A percentile compares a stretch with the other conserved stretches of the same genome.
Conservation (phyloP, 2,329 filamentous ascomycete genomes). For the Fusarium tricinctum region DNA sequence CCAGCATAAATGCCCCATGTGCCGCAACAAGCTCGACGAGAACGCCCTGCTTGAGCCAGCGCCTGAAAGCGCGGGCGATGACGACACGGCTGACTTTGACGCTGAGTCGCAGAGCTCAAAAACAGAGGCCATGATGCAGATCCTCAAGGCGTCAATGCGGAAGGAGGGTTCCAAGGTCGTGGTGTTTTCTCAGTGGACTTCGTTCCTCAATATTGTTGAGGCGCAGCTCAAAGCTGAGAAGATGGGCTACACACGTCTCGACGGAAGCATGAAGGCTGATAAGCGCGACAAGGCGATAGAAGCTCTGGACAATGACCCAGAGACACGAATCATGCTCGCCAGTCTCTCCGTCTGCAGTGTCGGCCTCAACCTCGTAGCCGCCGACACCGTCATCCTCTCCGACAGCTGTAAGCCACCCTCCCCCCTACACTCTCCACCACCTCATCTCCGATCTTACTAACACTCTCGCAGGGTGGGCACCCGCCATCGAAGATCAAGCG, state of each 20-base stretch:
- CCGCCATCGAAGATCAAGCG: constrained; percentile 92
- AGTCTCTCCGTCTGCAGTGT: constrained; percentile 87
- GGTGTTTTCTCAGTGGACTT: constrained; percentile 83
- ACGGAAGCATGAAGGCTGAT: constrained; percentile 81
- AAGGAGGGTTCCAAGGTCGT: constrained; percentile 77
- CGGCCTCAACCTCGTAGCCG: constrained; percentile 86
- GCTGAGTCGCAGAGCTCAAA: constrained; percentile 81
- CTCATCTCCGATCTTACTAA: constrained; percentile 18
- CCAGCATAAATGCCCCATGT: constrained; percentile 88
- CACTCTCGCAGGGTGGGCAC: constrained; percentile 79
- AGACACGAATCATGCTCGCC: constrained; percentile 82
- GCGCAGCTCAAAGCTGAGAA: constrained; percentile 72
- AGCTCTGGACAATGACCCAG: constrained; percentile 74
- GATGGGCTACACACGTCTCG: constrained; percentile 78
- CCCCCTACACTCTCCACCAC: neutral
- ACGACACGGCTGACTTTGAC: constrained; percentile 66
- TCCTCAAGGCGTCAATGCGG: constrained; percentile 77
- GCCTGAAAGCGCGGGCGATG: constrained; percentile 63
- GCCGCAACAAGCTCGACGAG: constrained; percentile 76
- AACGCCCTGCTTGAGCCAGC: constrained; percentile 74
- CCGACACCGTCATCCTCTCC: constrained; percentile 85
- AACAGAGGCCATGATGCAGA: constrained; percentile 81
- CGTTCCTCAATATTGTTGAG: constrained; percentile 80
- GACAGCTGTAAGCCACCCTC: constrained; percentile 73
- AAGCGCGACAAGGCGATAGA: constrained; percentile 80